Percentiles rank a stretch among this genome's conserved stretches.
phyloP scores from a whole-genome alignment of 2,329 filamentous ascomycete genomes.

The Talaromyces atroroseus region DNA sequence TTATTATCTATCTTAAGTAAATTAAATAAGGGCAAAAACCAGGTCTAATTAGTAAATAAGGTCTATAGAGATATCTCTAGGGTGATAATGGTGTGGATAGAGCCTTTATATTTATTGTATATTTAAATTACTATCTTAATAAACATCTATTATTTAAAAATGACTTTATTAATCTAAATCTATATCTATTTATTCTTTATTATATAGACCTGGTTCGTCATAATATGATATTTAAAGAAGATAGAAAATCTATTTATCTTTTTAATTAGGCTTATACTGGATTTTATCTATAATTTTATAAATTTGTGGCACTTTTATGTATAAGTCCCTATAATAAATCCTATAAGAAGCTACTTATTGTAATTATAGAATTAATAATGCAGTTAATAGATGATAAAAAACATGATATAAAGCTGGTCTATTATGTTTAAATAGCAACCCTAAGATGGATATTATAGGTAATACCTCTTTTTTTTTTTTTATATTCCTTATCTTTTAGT shows the following conservation, averaged over 20 bases:
- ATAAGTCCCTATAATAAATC: conserved; percentile 16
- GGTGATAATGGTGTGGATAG: conserved; percentile 18
- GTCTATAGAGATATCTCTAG: conserved; percentile 18
- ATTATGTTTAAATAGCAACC: conserved; percentile 14
- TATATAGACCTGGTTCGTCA: conserved; percentile 23
- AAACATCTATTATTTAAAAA: conserved; percentile 14
- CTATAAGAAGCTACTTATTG: conserved; percentile 17
- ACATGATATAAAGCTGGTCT: conserved; percentile 17
- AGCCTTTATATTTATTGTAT: conserved; percentile 9
- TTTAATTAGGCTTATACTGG: conserved; percentile 22
- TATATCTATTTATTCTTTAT: conserved; percentile 22
- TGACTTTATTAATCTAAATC: conserved; percentile 18
- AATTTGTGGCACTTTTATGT: conserved; percentile 18
- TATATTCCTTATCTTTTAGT: neutral
- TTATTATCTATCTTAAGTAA: conserved; percentile 15
- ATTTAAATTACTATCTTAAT: conserved; percentile 9
- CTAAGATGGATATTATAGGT: conserved; percentile 17
- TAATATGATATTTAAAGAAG: conserved; percentile 23
- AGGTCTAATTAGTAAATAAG: conserved; percentile 17
- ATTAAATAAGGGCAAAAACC: conserved; percentile 13
- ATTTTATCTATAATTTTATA: conserved; percentile 22
- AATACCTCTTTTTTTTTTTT: neutral
- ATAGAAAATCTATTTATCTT: conserved; percentile 19
- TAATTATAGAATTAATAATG: conserved; percentile 13
- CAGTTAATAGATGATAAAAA: conserved; percentile 20